Evolutionary conservation across 768 basidiomycete species (phyloP), one percentile per base, ranked within the genome.

Genomic region (Leucocoprinus leucothites): DNA sequence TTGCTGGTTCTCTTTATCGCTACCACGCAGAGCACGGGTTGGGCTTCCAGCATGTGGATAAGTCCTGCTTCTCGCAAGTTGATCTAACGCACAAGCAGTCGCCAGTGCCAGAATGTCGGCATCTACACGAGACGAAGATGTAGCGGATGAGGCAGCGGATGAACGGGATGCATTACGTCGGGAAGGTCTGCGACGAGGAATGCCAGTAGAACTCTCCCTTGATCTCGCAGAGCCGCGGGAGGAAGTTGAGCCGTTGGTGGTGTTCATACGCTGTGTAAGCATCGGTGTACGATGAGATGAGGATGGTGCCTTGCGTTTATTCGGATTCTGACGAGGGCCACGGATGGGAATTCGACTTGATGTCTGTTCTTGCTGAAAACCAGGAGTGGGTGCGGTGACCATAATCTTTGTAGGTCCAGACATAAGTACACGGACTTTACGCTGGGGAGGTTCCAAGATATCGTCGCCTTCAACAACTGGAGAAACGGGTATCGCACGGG

Each of bases 331-430:
- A 21, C 76, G 74, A 16, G 81, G 75, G 2, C 80, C 79, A 25
- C 73, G 70, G 21, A 58, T 41, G 42, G 74, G 76, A 48, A 75
- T 69, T 34, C 74, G 72, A 51, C 63, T 70, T 16, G 69, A 67
- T 16, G 67, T 71, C 8, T 64, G 54, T 71, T 69, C 28, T 63
- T 64, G 6, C 38, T 38, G 38, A 8, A 4, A 3, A n/a, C 71
- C 74, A 16, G 79, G 80, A 0, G 80, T 81, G n/a, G 80, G 77
- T 7, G 79, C 79, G 3, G 79, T 82, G 8, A 80, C 74, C 34
- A 80, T 79, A 16, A 81, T 79, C 57, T 71, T 78, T 19, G 79
- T 80, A 2, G 78, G 79, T 0, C 71, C 76, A 40, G 70, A 72
- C 71, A 79, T 73, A 16, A 80, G 63, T 26, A 78, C 71, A 28